Evolutionary conservation across 2,329 filamentous ascomycete genomes (phyloP).

Genomic region (Fusarium sp.): DNA sequence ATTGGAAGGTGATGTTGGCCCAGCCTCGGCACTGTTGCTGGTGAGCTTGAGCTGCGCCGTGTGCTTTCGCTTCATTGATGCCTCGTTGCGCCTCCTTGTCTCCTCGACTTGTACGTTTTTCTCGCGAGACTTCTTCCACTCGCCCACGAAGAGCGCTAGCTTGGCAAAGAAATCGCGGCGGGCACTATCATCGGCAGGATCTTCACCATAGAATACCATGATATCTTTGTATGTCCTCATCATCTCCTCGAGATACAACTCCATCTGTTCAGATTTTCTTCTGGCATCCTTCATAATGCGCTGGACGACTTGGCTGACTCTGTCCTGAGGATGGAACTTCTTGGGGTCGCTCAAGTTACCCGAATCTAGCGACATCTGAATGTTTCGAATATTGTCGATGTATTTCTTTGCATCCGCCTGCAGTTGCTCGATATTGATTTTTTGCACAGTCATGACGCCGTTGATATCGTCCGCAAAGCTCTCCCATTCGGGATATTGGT

Average conservation of each 20-base stretch:
- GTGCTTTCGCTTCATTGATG: slow-evolving; percentile 90
- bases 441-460: slow-evolving; percentile 82
- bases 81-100: slow-evolving; percentile 84
- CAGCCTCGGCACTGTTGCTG: slow-evolving; percentile 62
- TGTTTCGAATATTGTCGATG: slow-evolving; percentile 93
- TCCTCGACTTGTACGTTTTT: slow-evolving; percentile 92
- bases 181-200: slow-evolving; percentile 90
- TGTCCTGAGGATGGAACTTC: slow-evolving; percentile 97
- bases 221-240: slow-evolving; percentile 91
- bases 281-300: slow-evolving; percentile 96
- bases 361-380: slow-evolving; percentile 90
- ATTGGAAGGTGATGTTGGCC: slow-evolving; percentile 73
- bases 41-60: slow-evolving; percentile 70
- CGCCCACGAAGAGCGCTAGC: slow-evolving; percentile 86
- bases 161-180: slow-evolving; percentile 95
- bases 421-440: slow-evolving; percentile 94
- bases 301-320: slow-evolving; percentile 91
- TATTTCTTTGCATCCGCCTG: slow-evolving; percentile 89
- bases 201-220: slow-evolving; percentile 96
- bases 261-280: slow-evolving; percentile 95
- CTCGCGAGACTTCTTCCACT: slow-evolving; percentile 96
- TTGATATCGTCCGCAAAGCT: slow-evolving; percentile 85
- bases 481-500: slow-evolving; percentile 97
- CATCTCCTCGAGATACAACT: slow-evolving; percentile 94
- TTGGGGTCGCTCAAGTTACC: slow-evolving; percentile 96